phyloP scores from a whole-genome alignment of 2,329 filamentous ascomycete genomes.

The Monosporascus sp. region DNA sequence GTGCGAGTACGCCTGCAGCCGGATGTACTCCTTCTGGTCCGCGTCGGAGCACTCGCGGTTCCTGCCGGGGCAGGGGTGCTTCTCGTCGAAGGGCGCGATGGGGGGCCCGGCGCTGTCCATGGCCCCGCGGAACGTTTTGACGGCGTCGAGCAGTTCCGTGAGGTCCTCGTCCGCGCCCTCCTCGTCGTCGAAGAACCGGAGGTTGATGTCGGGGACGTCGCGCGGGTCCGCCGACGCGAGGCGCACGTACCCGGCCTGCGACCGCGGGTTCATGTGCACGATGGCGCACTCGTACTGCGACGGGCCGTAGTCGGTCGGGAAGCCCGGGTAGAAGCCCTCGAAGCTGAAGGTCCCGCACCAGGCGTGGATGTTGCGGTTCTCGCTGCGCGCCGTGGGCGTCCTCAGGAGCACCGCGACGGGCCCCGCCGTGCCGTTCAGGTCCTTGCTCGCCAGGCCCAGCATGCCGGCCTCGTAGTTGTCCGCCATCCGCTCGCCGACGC shows the following conservation, averaged over 20 bases:
- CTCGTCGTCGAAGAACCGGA: constrained; percentile 50
- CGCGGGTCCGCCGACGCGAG: constrained; percentile 56
- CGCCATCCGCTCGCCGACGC: constrained; percentile 46
- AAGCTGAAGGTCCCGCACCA: constrained; percentile 26
- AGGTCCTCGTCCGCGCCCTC: constrained; percentile 38
- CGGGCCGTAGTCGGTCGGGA: constrained; percentile 25
- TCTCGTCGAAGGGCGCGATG: constrained; percentile 22
- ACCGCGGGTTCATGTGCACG: constrained; percentile 41
- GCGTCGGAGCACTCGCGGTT: constrained; percentile 33
- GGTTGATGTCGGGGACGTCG: constrained; percentile 57
- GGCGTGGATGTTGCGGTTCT: constrained; percentile 24
- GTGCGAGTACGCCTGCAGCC: constrained; percentile 45
- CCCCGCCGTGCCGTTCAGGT: constrained; percentile 20
- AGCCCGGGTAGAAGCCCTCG: constrained; percentile 27
- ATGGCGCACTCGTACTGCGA: constrained; percentile 32
- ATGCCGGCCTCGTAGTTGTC: constrained; percentile 37
- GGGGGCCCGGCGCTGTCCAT: constrained; percentile 15
- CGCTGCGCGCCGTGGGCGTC: constrained; percentile 20
- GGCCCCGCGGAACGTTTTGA: constrained; percentile 20
- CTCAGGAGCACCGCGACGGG: constrained; percentile 27
- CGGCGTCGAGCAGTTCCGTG: constrained; percentile 36
- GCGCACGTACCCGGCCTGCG: constrained; percentile 56
- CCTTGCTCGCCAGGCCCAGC: constrained; percentile 18
- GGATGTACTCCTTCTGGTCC: constrained; percentile 24
- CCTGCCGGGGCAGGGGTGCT: constrained; percentile 22